Evolutionary conservation across 331 rosid species (phyloP), one percentile per base, ranked within the genome.

Genomic region (Arachis monticola): DNA sequence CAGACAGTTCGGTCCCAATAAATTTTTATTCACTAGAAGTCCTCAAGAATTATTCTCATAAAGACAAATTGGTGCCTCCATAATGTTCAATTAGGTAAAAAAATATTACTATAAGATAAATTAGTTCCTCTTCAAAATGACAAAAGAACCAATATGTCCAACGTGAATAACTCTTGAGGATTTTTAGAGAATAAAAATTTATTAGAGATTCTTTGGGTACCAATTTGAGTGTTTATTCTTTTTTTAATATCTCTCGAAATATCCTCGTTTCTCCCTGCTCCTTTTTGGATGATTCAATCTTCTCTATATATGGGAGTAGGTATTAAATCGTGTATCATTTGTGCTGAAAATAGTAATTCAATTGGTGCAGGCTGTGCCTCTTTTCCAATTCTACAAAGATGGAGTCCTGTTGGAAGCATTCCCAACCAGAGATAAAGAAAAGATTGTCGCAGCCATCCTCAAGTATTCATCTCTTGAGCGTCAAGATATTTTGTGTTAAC

Each of bases 341-440:
- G 45, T 47, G 27, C 27, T 22, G 27, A 22, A 22, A 72, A 73
- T 32, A 35, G 52, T 38, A 69, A 66, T 60, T 62, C 7, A 74
- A 79, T 27, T 78, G 75, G 68, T 82, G 88, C 95, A 92, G 99
- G 87, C 97, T 0, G 99, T 94, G 71, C 99, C 99, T 90, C 67
- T 94, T 94, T 86, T 30, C 61, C 99, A 94, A 44, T 94, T 94
- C 82, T 94, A 94, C 73, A 94, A 87, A 85, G 87, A 87, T 77
- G 97, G 97, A 31, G 77, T 70, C 38, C 80, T 94, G 17, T 64
- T 92, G 91, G 99, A 94, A 86, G 92, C 99, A 72, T 94, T 94
- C 67, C 88, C 99, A 40, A 94, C 99, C 64, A 86, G 97, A 81
- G 97, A 94, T 86, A 94, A 90, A 71, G 97, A 79, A 7, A 90